Base-by-base conservation (phyloP, 1,139 yeast genomes). In the Yamadazyma aaseri region DNA sequence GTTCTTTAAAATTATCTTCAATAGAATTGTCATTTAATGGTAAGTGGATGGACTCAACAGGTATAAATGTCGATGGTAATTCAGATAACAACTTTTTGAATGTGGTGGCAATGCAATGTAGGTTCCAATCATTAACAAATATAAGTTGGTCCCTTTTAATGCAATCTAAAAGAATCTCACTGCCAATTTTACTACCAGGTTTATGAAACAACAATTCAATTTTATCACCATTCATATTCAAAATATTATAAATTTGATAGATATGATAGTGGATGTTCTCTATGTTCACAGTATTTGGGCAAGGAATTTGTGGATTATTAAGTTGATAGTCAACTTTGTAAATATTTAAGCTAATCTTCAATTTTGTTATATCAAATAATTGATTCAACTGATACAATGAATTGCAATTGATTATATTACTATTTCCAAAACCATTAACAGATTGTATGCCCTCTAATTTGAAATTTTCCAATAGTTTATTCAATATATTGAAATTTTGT, bases 341-440 rank as follows among this genome's bases (percentile, higher is more conserved):
- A 3, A 87, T 85, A 32, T 78, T 76, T 25, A 89, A 71, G 1
- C 94, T 84, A 31, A 92, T 81, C 46, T 90, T 81, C 35, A 92
- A 61, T 38, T 72, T 72, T 4, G 94, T 82, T 33, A 92, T 76
- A 56, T 89, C 96, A 13, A 89, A 63, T 42, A 71, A 60, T 31
- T 71, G 67, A 4, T 90, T 77, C 38, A 92, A 65, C 27, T 75
- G 81, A 9, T 84, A 67, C 20, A 92, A 58, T 33, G 75, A 71
- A 7, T 71, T 66, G 42, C 86, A 76, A 34, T 49, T 53, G 4
- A 47, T 45, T 14, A 37, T 34, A 20, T 35, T 25, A 25, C 27
- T 25, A 25, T 14, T 14, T 6, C 17, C 17, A 22, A 22, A 22
- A 6, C 25, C 25, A 22, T 22, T 22, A 6, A 22, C n/a, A 13